Base-by-base conservation (phyloP, 768 basidiomycete genomes). In the Lentinula aciculospora region DNA sequence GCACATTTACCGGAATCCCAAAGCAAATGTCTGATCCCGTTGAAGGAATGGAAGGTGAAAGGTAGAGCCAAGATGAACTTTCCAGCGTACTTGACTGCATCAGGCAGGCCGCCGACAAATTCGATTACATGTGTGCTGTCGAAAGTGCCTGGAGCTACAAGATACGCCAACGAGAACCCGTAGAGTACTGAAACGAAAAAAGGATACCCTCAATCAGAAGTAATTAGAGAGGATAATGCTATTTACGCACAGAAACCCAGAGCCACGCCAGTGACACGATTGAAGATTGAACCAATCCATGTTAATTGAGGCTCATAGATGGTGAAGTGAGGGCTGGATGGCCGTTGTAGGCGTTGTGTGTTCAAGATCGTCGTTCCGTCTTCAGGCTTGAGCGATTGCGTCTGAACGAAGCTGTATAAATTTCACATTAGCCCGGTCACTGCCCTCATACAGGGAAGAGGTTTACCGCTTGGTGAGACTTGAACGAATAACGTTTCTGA, bases 301-400 rank as follows among this genome's bases (percentile, higher is more conserved):
- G 96, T 98, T 47, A 98, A 72, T 73, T 98, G 92, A 1, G 89
- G 90, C 67, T 95, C 88, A 76, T 99, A 99, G 73, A 99, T 98
- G 57, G 94, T 94, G 69, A 94, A 89, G 71, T 98, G 95, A 8
- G 97, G 97, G 66, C 89, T 91, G 61, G 81, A 89, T 17, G 97
- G 96, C n/a, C 97, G 88, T 49, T 77, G 76, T 50, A 92, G 74
- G 62, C 97, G 89, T 71, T 98, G 95, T 63, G 81, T 72, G 79
- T 98, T 96, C 65, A 98, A 77, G 61, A 94, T 88, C 3, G 76
- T 78, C 34, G 74, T 68, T 9, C 77, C 73, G 0, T 83, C 79
- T 0, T 85, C 76, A 1, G 88, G 77, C 1, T 86, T 76, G 2
- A 89, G 61, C 0, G 89, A 86, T 65, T 88, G 71, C 0, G 84